Conservation (phyloP, 345 rosid species). For the Euclidium syriacum region DNA sequence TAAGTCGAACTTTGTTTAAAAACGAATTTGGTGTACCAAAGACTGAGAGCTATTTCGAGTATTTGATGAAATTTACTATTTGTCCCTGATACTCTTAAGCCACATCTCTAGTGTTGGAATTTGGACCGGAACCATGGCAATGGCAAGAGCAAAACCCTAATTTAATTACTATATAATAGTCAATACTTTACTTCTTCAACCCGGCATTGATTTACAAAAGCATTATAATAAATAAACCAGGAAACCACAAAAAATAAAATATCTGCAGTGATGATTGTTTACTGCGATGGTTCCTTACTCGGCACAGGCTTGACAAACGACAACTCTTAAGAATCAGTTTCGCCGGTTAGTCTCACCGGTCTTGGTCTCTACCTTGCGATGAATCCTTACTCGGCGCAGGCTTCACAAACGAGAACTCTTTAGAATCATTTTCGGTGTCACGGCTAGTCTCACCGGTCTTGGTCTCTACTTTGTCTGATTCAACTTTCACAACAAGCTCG, state of each 20-base stretch:
- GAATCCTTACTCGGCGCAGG: slow-evolving; percentile 36
- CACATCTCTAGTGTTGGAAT: not conserved
- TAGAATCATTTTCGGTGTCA: slow-evolving; percentile 30
- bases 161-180: slow-evolving; percentile 6
- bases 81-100: not conserved
- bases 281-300: slow-evolving; percentile 20
- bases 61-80: not conserved
- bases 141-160: not conserved
- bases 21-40: too few relatives aligned
- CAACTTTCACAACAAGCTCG: slow-evolving; percentile 38
- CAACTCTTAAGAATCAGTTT: slow-evolving; percentile 38
- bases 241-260: not conserved
- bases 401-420: slow-evolving; percentile 68
- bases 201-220: slow-evolving; percentile 14
- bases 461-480: slow-evolving; percentile 25
- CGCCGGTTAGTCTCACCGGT: slow-evolving; percentile 23
- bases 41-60: not conserved
- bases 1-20: too few relatives aligned
- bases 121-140: not conserved
- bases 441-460: slow-evolving; percentile 32
- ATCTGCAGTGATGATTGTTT: not conserved
- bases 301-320: slow-evolving; percentile 42
- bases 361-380: slow-evolving; percentile 19
- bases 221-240: not conserved
- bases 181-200: not conserved